Conservation (phyloP, 768 basidiomycete species). For the Pisolithus orientalis region DNA sequence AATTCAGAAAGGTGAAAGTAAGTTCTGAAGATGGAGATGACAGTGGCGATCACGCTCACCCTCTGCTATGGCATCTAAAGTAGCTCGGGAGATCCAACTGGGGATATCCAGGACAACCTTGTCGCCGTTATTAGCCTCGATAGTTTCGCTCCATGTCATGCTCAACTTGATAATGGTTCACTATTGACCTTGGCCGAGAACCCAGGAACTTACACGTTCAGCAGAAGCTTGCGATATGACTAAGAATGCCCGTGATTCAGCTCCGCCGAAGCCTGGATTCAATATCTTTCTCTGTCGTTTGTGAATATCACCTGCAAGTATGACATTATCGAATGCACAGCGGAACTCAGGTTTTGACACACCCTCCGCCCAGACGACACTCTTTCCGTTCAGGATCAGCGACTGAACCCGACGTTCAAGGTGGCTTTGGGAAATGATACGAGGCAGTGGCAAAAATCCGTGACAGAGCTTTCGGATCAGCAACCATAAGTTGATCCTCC, state of each 20-base stretch:
- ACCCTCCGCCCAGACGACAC: slow-evolving; percentile 39
- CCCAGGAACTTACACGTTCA: slow-evolving; percentile 12
- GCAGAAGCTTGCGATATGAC: slow-evolving; percentile 39
- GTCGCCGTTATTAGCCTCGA: slow-evolving; percentile 3
- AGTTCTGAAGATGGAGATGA: not conserved
- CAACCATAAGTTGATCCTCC: slow-evolving; percentile 40
- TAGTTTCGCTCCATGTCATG: slow-evolving; percentile 18
- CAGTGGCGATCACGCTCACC: slow-evolving; percentile 21
- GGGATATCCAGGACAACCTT: slow-evolving; percentile 18
- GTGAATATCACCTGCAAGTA: slow-evolving; percentile 34
- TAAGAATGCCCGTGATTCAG: slow-evolving; percentile 46
- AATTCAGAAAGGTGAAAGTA: not conserved
- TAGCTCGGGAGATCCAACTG: slow-evolving; percentile 34
- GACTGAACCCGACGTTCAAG: slow-evolving; percentile 15
- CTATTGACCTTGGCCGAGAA: not conserved
- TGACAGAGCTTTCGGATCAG: slow-evolving; percentile 42
- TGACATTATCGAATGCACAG: not conserved
- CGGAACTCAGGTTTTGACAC: not conserved
- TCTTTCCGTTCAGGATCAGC: slow-evolving; percentile 23
- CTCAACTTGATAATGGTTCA: slow-evolving; percentile 13
- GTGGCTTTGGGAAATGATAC: slow-evolving; percentile 37
- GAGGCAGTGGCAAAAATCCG: slow-evolving; percentile 36
- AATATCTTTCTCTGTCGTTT: slow-evolving; percentile 49
- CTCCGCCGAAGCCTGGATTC: slow-evolving; percentile 49
- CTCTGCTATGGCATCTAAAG: slow-evolving; percentile 46